These are phyloP conservation scores for Cardamine resedifolia DNA, from an alignment of 345 rosid genomes.

Conservation along the genomic window DNA sequence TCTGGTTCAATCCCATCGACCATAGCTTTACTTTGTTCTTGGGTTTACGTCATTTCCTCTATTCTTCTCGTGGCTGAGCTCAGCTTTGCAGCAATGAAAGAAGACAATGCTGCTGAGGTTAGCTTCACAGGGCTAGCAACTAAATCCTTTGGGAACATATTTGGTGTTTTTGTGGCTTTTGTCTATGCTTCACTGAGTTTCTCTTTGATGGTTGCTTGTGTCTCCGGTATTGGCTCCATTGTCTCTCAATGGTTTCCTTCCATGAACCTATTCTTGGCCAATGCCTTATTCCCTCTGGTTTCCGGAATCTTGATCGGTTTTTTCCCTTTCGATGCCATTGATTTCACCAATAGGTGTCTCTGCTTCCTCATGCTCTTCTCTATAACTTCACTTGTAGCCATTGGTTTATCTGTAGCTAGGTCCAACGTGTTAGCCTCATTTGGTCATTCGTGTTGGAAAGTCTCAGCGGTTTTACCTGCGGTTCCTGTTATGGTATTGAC, in stretches of 20 bases:
- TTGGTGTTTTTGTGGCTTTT: conserved; percentile 74
- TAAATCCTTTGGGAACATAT: conserved; percentile 62
- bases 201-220: conserved; percentile 82
- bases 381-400: conserved; percentile 61
- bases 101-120: conserved; percentile 75
- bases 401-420: conserved; percentile 78
- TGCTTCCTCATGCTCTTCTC: conserved; percentile 77
- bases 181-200: conserved; percentile 83
- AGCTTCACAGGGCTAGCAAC: conserved; percentile 86
- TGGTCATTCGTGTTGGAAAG: conserved; percentile 58
- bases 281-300: conserved; percentile 60
- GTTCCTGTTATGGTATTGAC: conserved; percentile 84
- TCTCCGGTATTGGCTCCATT: conserved; percentile 85
- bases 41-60: conserved; percentile 86
- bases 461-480: conserved; percentile 67
- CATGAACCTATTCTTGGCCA: conserved; percentile 60
- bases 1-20: conserved; percentile 79
- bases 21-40: conserved; percentile 58
- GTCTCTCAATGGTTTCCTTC: conserved; percentile 74
- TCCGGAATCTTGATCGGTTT: conserved; percentile 54
- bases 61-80: conserved; percentile 88
- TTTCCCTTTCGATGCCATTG: conserved; percentile 70
- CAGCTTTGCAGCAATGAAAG: conserved; percentile 82
- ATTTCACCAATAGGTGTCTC: conserved; percentile 57
- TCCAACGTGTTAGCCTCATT: conserved; percentile 60